Base-by-base conservation (phyloP, 345 rosid species). In the Cardiospermum halicacabum region DNA sequence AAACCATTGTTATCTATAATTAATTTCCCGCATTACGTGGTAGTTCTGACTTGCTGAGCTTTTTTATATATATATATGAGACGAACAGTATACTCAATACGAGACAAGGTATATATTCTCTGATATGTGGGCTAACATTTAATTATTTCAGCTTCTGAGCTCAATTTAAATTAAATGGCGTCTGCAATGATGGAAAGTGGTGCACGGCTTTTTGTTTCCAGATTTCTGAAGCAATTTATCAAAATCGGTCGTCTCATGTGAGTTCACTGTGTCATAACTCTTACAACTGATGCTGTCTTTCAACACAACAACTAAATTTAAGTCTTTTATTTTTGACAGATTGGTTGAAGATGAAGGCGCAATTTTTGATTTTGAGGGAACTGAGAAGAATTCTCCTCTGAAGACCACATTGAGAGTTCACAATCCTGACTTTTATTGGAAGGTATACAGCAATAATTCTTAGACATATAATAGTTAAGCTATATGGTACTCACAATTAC, bases 261-360 rank as follows among this genome's bases (percentile, higher is more conserved):
- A 88, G 97, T 73, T 63, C 61, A 63, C 39, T 8, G 7, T 11
- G 37, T 9, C 12, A 34, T 34, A 34, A 4, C 9, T 34, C 37
- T 34, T 4, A 34, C 5, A 34, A 34, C 9, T 1, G 7, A 4
- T 4, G 37, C 9, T 34, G 37, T 47, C 16, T n/a, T 47, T 47
- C 21, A 47, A 15, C 4, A 1, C 51, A 6, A 19, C 21, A 47
- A n/a, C 53, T 42, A 25, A 15, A 4, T n/a, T 63, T 2, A 4
- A 21, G 24, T 21, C 6, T 25, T 39, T 37, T 26, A 22, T 21
- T n/a, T 40, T 1, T 65, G 49, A 28, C 74, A 93, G 98, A 25
- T 66, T 90, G 58, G 56, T 90, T 59, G 97, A 90, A 82, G 94
- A 88, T 75, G 96, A 96, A 57, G 98, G 98, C 64, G 84, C 94